Evolutionary conservation across 2,329 filamentous ascomycete genomes (phyloP).

Genomic region (Aspergillus sp.): DNA sequence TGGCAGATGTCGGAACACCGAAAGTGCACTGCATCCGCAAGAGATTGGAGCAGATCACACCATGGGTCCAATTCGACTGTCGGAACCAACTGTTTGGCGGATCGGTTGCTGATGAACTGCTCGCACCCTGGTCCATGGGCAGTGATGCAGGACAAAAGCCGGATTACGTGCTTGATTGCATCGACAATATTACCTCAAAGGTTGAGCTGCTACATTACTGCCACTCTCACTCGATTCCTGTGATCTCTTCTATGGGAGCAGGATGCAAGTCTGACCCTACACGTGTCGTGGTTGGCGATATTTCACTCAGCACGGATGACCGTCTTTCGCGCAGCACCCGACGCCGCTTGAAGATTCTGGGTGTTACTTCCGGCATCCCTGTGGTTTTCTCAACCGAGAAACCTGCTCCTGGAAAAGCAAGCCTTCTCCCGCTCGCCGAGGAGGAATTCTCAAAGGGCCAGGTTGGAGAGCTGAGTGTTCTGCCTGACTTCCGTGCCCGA

Average conservation of each 20-base stretch:
- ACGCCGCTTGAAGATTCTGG: constrained; percentile 68
- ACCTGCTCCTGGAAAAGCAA: constrained; percentile 82
- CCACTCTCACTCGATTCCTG: constrained; percentile 67
- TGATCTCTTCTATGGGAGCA: constrained; percentile 94
- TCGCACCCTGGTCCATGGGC: constrained; percentile 61
- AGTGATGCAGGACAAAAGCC: constrained; percentile 50
- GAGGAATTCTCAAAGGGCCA: constrained; percentile 83
- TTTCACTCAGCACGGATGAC: constrained; percentile 82
- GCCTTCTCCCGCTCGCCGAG: constrained; percentile 78
- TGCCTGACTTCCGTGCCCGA: constrained; percentile 90
- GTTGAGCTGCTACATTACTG: constrained; percentile 87
- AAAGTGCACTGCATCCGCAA: constrained; percentile 84
- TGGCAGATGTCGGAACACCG: constrained; percentile 86
- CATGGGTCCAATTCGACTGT: constrained; percentile 88
- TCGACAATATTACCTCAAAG: constrained; percentile 97
- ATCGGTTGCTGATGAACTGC: constrained; percentile 58
- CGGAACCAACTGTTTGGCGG: constrained; percentile 77
- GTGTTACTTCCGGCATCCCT: constrained; percentile 79
- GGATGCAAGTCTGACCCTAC: constrained; percentile 88
- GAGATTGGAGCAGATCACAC: constrained; percentile 77
- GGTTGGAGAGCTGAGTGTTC: constrained; percentile 79
- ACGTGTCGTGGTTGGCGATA: constrained; percentile 83
- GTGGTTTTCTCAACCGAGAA: constrained; percentile 92
- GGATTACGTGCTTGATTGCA: constrained; percentile 91
- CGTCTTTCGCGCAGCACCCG: constrained; percentile 81